These are phyloP conservation scores for Trypethelium eluteriae DNA, from an alignment of 495 filamentous ascomycete genomes.

Conservation along the genomic window DNA sequence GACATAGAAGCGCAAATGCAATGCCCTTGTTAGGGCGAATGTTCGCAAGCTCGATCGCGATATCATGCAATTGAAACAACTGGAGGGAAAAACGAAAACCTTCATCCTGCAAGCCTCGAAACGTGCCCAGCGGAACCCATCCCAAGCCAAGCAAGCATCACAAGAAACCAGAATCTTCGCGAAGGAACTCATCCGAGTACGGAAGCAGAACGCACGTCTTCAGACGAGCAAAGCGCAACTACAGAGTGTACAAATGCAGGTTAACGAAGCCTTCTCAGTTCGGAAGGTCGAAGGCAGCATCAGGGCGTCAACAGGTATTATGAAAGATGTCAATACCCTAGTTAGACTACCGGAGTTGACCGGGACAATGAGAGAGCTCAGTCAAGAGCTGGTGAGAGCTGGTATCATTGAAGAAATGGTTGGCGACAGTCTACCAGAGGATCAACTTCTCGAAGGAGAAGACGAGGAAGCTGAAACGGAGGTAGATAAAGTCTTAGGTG, in stretches of 20 bases:
- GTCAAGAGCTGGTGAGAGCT: slow-evolving; percentile 79
- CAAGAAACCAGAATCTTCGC: slow-evolving; percentile 80
- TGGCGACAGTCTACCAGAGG: slow-evolving; percentile 71
- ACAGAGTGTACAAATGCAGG: slow-evolving; percentile 93
- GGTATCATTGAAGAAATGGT: slow-evolving; percentile 99
- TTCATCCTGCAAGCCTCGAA: slow-evolving; percentile 70
- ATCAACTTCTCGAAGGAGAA: slow-evolving; percentile 64
- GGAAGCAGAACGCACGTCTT: slow-evolving; percentile 64
- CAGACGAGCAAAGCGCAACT: slow-evolving; percentile 85
- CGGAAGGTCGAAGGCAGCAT: slow-evolving; percentile 95
- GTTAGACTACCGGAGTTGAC: slow-evolving; percentile 79
- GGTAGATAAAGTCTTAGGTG: slow-evolving; percentile 85
- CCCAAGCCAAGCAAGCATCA: slow-evolving; percentile 64
- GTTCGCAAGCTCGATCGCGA: slow-evolving; percentile 93
- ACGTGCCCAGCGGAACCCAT: slow-evolving; percentile 69
- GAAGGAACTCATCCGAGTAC: slow-evolving; percentile 73
- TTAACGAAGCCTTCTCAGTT: slow-evolving; percentile 90
- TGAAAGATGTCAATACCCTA: slow-evolving; percentile 91
- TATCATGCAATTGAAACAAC: slow-evolving; percentile 61
- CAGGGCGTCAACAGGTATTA: slow-evolving; percentile 75
- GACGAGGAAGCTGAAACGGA: slow-evolving; percentile 83
- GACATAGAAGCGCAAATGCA: slow-evolving; percentile 85
- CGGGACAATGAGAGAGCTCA: slow-evolving; percentile 83
- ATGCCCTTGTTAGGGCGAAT: slow-evolving; percentile 80
- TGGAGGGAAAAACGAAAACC: slow-evolving; percentile 79